Conservation (phyloP, 2,329 filamentous ascomycete genomes). For the Metarhizium brunneum region DNA sequence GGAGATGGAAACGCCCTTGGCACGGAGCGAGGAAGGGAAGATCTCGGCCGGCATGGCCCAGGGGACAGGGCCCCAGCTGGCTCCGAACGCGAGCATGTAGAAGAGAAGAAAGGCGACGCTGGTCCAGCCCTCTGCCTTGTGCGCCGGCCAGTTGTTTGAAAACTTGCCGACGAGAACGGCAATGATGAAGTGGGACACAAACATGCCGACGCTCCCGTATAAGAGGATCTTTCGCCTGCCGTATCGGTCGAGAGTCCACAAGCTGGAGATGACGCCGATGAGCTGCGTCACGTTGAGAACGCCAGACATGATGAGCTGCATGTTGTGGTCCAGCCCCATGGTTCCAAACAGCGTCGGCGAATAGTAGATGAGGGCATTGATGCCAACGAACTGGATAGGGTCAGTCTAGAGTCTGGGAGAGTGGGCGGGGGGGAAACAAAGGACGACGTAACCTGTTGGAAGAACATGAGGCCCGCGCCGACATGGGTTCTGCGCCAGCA, state of each 20-base stretch:
- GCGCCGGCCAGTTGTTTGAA: constrained; percentile 13
- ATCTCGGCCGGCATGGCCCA: constrained; percentile 46
- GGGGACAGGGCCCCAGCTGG: constrained; percentile 44
- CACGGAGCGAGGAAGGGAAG: constrained; percentile 50
- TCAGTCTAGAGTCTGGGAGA: not conserved
- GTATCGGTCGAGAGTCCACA: constrained; percentile 30
- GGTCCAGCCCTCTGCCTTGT: constrained; percentile 18
- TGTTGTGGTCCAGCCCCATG: constrained; percentile 34
- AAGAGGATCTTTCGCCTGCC: constrained; percentile 18
- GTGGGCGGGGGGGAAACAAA: not conserved
- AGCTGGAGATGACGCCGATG: constrained; percentile 29
- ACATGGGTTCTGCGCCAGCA: constrained; percentile 36
- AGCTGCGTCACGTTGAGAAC: constrained; percentile 21
- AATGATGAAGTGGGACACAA: constrained; percentile 17
- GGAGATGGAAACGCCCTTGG: constrained; percentile 53
- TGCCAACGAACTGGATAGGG: constrained; percentile 14
- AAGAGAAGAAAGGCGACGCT: constrained; percentile 28
- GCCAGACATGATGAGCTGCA: constrained; percentile 22
- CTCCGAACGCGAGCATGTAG: constrained; percentile 52
- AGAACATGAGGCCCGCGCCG: constrained; percentile 45
- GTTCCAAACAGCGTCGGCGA: constrained; percentile 48
- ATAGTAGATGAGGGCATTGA: constrained; percentile 45
- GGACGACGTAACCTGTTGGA: constrained; percentile 37
- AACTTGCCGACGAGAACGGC: constrained; percentile 17
- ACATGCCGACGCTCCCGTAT: constrained; percentile 16